Conservation (phyloP, 805 yeast species). For the Ogataea zsoltii region DNA sequence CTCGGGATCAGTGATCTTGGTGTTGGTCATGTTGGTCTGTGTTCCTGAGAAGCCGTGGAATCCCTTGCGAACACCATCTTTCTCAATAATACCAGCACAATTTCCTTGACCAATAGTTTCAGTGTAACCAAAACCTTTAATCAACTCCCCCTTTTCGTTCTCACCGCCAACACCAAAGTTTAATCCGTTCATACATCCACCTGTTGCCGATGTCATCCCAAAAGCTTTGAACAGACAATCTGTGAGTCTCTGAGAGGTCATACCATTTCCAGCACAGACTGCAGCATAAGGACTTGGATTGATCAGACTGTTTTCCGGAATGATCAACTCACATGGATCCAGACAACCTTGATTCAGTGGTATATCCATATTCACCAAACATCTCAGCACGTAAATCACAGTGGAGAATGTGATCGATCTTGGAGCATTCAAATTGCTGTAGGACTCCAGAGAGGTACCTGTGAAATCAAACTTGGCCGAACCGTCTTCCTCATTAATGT, state of each 20-base stretch:
- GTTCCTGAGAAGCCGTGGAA: constrained; percentile 48
- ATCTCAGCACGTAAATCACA: constrained; percentile 52
- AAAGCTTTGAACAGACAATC: constrained; percentile 83
- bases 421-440: constrained; percentile 57
- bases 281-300: constrained; percentile 49
- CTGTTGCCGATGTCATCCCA: constrained; percentile 82
- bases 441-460: constrained; percentile 52
- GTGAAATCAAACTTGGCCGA: constrained; percentile 52
- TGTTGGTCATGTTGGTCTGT: constrained; percentile 41
- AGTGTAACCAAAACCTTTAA: constrained; percentile 50
- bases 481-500: constrained; percentile 42
- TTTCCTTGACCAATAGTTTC: constrained; percentile 60
- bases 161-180: constrained; percentile 62
- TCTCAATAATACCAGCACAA: constrained; percentile 42
- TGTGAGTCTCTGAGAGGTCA: constrained; percentile 85
- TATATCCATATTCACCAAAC: constrained; percentile 50
- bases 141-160: constrained; percentile 48
- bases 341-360: constrained; percentile 58
- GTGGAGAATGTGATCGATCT: constrained; percentile 54
- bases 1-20: constrained; percentile 53
- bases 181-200: constrained; percentile 86
- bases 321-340: constrained; percentile 31
- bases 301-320: constrained; percentile 37
- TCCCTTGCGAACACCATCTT: constrained; percentile 7
- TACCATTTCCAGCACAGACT: constrained; percentile 51